These are phyloP conservation scores for Rhododendron ovatum DNA, from an alignment of 148 eudicot genomes.

Conservation along the genomic window DNA sequence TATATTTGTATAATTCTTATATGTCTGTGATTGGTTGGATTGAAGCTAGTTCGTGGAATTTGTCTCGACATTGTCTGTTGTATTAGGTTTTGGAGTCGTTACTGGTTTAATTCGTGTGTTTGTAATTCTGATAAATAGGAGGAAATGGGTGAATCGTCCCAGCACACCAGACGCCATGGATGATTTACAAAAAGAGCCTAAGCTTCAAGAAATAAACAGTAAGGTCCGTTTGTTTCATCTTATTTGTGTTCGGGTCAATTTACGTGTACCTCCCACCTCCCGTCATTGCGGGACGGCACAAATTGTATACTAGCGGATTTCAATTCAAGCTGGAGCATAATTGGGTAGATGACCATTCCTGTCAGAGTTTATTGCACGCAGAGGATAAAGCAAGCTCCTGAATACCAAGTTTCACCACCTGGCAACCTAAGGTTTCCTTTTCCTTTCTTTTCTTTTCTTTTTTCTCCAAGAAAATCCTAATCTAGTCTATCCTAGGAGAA, in stretches of 20 bases:
- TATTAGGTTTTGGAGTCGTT: no score
- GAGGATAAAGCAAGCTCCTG: neutral
- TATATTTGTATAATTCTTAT: neutral
- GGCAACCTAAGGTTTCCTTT: neutral
- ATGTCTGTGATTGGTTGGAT: neutral
- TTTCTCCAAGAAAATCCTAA: neutral
- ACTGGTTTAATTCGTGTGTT: no score
- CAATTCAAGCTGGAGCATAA: neutral
- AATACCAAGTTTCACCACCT: neutral
- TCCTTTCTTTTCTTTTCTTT: no score
- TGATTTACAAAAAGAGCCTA: conserved; percentile 49
- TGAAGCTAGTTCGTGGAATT: no score
- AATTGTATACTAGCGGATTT: neutral
- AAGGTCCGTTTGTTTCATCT: conserved; percentile 28
- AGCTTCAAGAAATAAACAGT: conserved; percentile 60
- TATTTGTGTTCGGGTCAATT: neutral
- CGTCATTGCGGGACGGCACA: neutral
- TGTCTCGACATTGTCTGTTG: no score
- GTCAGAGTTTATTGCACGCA: neutral
- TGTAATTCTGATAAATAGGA: conserved; percentile 28
- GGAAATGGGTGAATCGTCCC: conserved; percentile 19
- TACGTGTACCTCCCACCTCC: neutral
- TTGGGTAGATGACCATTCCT: neutral
- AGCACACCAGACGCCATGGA: conserved; percentile 74
- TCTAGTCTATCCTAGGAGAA: neutral